These are phyloP conservation scores for Hypoxylon intermedium DNA, from an alignment of 495 filamentous ascomycete genomes.

Conservation along the genomic window DNA sequence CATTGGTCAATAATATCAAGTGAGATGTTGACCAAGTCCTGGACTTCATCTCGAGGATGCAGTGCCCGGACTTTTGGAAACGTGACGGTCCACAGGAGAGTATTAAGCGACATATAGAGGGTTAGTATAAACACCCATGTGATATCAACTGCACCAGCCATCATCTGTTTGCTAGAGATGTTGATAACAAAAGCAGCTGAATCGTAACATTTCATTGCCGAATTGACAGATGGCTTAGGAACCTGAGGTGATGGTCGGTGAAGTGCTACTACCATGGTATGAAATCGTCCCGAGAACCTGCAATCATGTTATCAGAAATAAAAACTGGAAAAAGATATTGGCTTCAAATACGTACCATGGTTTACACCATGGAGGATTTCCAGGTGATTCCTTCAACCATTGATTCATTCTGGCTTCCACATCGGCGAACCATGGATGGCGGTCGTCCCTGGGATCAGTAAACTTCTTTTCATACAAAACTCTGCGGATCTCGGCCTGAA, in stretches of 20 bases:
- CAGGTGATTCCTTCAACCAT: constrained; percentile 65
- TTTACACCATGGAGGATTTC: constrained; percentile 56
- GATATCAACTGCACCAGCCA: constrained; percentile 75
- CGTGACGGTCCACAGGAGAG: constrained; percentile 79
- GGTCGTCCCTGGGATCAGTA: constrained; percentile 72
- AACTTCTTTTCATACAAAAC: constrained; percentile 82
- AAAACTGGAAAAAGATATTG: neutral
- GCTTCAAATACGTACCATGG: constrained; percentile 54
- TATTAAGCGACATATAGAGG: constrained; percentile 86
- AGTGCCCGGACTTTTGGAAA: constrained; percentile 78
- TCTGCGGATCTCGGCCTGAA: constrained; percentile 85
- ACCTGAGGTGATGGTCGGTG: constrained; percentile 90
- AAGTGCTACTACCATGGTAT: constrained; percentile 84
- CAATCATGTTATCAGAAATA: constrained; percentile 21
- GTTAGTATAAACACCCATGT: constrained; percentile 91
- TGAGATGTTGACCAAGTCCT: constrained; percentile 71
- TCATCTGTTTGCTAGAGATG: constrained; percentile 77
- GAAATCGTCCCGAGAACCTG: constrained; percentile 78
- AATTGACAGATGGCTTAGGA: constrained; percentile 75
- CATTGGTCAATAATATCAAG: constrained; percentile 76
- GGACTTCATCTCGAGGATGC: constrained; percentile 73
- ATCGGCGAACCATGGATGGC: constrained; percentile 81
- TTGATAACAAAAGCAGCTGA: constrained; percentile 78
- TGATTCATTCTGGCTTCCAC: constrained; percentile 79
- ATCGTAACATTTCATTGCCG: constrained; percentile 82